A percentile compares a stretch with the other conserved stretches of the same genome.
Evolutionary conservation across 805 yeast genomes (phyloP).

Genomic region (Suhomyces tanzawaensis): DNA sequence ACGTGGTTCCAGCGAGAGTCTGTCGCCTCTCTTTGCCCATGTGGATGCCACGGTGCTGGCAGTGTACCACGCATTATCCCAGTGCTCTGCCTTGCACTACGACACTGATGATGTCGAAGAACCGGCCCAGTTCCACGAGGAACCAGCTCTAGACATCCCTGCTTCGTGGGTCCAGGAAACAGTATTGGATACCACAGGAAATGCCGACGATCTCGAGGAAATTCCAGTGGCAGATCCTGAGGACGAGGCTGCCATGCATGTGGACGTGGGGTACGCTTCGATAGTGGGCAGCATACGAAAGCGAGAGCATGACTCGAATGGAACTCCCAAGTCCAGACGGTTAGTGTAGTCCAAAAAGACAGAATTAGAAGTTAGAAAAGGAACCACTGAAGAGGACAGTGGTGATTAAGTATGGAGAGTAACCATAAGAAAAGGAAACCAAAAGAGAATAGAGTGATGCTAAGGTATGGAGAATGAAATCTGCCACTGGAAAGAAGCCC

Average conservation of each 20-base stretch:
- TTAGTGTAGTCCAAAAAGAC: too few species aligned
- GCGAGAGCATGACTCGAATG: conserved; percentile 26
- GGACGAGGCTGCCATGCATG: conserved; percentile 39
- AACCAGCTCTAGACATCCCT: conserved; percentile 20
- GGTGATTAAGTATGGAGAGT: too few species aligned
- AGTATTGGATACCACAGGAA: conserved; percentile 20
- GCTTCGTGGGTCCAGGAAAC: conserved; percentile 18
- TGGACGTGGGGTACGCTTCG: conserved; percentile 37
- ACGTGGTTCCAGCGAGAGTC: conserved; percentile 1
- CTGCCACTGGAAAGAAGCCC: too few species aligned
- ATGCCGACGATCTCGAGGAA: conserved; percentile 37
- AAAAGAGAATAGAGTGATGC: too few species aligned
- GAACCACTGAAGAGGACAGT: too few species aligned
- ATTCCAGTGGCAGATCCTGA: conserved; percentile 16
- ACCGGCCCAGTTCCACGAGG: background rate
- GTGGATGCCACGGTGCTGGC: conserved; percentile 8
- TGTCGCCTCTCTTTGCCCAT: conserved; percentile 12
- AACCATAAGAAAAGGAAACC: too few species aligned
- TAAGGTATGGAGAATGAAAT: too few species aligned
- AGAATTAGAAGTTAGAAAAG: too few species aligned
- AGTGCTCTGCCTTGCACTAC: conserved; percentile 38
- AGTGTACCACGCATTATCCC: conserved; percentile 33
- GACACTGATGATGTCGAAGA: conserved; percentile 26
- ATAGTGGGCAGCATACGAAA: conserved; percentile 34
- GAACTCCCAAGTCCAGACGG: background rate